phyloP scores from a whole-genome alignment of 495 filamentous ascomycete genomes.

The Hyaloscypha bicolor region DNA sequence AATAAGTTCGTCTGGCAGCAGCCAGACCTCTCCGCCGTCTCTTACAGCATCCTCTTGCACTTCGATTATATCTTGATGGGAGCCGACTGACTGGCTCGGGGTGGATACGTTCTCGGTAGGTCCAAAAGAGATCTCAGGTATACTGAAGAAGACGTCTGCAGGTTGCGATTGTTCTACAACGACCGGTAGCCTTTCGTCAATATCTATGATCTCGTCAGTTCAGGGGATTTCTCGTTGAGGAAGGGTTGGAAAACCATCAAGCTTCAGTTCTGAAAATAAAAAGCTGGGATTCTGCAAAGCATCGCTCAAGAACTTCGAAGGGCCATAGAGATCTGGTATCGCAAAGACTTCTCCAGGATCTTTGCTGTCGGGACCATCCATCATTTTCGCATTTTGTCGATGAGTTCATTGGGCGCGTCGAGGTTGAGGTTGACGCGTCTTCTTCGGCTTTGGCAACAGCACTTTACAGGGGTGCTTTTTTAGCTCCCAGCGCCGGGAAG shows the following conservation, averaged over 20 bases:
- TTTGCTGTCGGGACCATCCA: conserved; percentile 37
- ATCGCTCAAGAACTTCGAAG: conserved; percentile 15
- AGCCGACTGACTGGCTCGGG: conserved; percentile 10
- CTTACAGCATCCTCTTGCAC: not conserved
- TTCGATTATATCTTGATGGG: not conserved
- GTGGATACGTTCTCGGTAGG: conserved; percentile 15
- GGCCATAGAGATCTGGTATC: conserved; percentile 66
- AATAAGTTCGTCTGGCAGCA: conserved; percentile 35
- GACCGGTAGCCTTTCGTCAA: conserved; percentile 22
- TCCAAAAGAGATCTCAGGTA: conserved; percentile 31
- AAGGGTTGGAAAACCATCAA: conserved; percentile 27
- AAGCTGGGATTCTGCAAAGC: conserved; percentile 22
- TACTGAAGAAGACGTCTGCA: conserved; percentile 29
- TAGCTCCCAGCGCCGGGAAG: not conserved
- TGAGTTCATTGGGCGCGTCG: conserved; percentile 11
- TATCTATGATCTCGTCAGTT: conserved; percentile 22
- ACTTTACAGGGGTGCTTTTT: not conserved
- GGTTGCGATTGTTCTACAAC: conserved; percentile 13
- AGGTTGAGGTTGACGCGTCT: conserved; percentile 17
- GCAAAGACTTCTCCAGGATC: conserved; percentile 65
- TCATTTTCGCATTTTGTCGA: conserved; percentile 26
- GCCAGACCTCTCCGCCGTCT: conserved; percentile 58
- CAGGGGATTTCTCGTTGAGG: not conserved
- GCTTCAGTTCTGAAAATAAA: conserved; percentile 28
- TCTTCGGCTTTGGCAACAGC: not conserved